Evolutionary conservation across 2,329 filamentous ascomycete genomes (phyloP).

Genomic region (Microcyclospora tardicrescens): DNA sequence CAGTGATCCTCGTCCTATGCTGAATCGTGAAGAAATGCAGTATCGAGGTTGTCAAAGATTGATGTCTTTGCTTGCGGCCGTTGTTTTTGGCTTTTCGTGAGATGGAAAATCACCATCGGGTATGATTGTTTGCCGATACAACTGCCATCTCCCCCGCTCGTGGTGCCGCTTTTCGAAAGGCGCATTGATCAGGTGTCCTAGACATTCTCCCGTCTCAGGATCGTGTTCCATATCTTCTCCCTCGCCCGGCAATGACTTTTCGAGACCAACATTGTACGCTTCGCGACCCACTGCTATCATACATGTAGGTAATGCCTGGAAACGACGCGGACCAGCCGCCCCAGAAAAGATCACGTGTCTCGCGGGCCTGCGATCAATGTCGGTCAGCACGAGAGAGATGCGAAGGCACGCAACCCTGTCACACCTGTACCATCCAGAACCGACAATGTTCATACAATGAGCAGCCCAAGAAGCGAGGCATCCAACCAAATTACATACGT

Average conservation of each 20-base stretch:
- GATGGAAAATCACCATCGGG: no score
- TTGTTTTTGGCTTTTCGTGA: no score
- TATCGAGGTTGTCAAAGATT: no score
- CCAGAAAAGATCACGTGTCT: conserved; percentile 37
- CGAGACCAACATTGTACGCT: neutral
- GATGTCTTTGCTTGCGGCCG: no score
- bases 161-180: no score
- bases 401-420: conserved; percentile 57
- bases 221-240: no score
- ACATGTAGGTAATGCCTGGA: neutral
- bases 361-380: conserved; percentile 29
- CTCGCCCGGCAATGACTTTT: neutral
- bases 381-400: conserved; percentile 49
- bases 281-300: neutral
- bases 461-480: conserved; percentile 61
- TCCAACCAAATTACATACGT: conserved; percentile 68
- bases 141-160: no score
- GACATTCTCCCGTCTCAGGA: no score
- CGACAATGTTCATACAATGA: conserved; percentile 59
- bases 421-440: conserved; percentile 50
- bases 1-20: no score
- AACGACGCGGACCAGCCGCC: conserved; percentile 2
- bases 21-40: no score
- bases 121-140: no score
- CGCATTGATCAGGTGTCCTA: no score